Conservation (phyloP, 345 rosid genomes). For the Erysimum cheiranthoides region DNA sequence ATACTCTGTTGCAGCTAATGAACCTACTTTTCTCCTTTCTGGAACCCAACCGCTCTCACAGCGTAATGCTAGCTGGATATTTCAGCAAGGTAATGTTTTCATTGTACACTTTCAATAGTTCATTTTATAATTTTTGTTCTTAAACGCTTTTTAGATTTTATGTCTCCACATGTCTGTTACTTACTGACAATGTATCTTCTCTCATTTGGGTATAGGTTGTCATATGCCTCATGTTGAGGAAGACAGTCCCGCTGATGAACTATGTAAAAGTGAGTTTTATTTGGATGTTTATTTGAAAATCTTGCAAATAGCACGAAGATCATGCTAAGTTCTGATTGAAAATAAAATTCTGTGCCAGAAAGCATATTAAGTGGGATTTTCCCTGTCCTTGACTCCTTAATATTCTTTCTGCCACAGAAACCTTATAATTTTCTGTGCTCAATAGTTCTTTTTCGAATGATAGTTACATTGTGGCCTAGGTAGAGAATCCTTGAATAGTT, state of each 20-base stretch:
- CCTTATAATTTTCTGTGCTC: conserved; percentile 19
- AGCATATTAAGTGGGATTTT: not conserved
- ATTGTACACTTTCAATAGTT: not conserved
- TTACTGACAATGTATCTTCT: conserved; percentile 5
- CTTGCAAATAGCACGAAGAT: not conserved
- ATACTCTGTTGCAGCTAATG: conserved; percentile 74
- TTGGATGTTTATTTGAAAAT: conserved; percentile 21
- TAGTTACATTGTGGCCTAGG: not conserved
- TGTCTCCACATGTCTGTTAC: conserved; percentile 11
- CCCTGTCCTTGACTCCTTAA: not conserved
- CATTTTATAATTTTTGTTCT: not conserved
- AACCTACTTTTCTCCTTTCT: conserved; percentile 92
- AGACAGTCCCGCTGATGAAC: conserved; percentile 86
- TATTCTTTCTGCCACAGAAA: too few relatives aligned
- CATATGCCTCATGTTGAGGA: conserved; percentile 93
- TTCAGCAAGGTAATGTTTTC: conserved; percentile 83
- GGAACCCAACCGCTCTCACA: conserved; percentile 87
- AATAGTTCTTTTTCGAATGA: not conserved
- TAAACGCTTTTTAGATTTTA: not conserved
- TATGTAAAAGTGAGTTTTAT: conserved; percentile 79
- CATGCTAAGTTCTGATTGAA: conserved; percentile 11
- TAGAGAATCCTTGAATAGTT: conserved; percentile 10
- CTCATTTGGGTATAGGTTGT: conserved; percentile 69
- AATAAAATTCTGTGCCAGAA: conserved; percentile 17
- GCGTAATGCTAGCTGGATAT: conserved; percentile 93